A percentile compares a stretch with the other conserved stretches of the same genome.
phyloP scores from a whole-genome alignment of 805 yeast species.

The Candida insectalens region DNA sequence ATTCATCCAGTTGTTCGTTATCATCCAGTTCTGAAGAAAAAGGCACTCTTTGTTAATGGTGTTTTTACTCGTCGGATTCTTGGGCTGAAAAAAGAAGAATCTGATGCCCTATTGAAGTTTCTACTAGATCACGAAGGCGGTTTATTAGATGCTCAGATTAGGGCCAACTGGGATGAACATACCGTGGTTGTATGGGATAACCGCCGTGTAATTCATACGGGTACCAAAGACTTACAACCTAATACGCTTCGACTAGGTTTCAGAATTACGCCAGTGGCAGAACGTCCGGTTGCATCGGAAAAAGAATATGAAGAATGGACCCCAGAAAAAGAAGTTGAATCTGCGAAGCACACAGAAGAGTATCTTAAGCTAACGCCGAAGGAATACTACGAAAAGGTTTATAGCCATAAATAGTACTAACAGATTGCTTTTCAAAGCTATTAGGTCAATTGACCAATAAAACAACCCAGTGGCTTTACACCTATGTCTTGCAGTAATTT shows the following conservation, averaged over 20 bases:
- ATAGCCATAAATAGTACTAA: too few relatives aligned
- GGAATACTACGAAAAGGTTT: conserved; percentile 11
- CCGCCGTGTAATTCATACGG: conserved; percentile 59
- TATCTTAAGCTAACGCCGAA: conserved; percentile 9
- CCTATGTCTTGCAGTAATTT: too few relatives aligned
- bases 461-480: too few relatives aligned
- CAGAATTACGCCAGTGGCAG: conserved; percentile 68
- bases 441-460: too few relatives aligned
- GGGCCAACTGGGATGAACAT: conserved; percentile 62
- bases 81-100: conserved; percentile 66
- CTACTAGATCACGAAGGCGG: conserved; percentile 41
- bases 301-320: conserved; percentile 23
- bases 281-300: conserved; percentile 39
- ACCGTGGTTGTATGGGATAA: conserved; percentile 75
- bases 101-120: conserved; percentile 48
- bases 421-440: too few relatives aligned
- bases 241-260: conserved; percentile 62
- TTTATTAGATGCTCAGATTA: conserved; percentile 50
- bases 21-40: conserved; percentile 63
- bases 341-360: conserved; percentile 9
- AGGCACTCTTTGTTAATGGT: conserved; percentile 42
- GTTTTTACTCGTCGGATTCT: conserved; percentile 52
- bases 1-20: conserved; percentile 63
- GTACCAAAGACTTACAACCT: conserved; percentile 62
- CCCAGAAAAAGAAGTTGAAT: conserved; percentile 16